phyloP scores from a whole-genome alignment of 2,329 filamentous ascomycete genomes.

The Hypoxylon sp. region DNA sequence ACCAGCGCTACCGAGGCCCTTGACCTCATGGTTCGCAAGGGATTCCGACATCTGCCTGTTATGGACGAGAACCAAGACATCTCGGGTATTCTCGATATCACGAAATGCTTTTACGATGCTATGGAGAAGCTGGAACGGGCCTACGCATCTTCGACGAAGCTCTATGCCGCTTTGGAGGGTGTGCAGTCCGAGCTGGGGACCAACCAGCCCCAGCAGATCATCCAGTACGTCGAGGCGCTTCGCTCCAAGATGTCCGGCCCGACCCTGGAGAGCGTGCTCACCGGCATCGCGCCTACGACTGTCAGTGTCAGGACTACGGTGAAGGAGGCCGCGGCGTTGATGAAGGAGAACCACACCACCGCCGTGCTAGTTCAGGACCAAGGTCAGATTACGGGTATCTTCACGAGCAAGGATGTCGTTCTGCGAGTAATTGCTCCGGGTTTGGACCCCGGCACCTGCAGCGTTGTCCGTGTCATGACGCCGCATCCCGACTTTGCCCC shows the following conservation, averaged over 20 bases:
- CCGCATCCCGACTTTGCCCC: constrained; percentile 98
- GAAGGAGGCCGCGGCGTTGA: constrained; percentile 91
- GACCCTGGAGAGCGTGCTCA: constrained; percentile 92
- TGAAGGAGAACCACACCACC: constrained; percentile 99
- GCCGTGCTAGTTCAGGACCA: constrained; percentile 96
- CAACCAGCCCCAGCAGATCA: constrained; percentile 97
- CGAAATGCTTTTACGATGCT: constrained; percentile 99
- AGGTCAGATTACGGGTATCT: constrained; percentile 97
- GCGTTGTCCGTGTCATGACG: constrained; percentile 98
- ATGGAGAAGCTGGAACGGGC: constrained; percentile 99
- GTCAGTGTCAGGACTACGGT: constrained; percentile 97
- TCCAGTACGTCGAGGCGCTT: constrained; percentile 97
- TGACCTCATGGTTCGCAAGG: constrained; percentile 98
- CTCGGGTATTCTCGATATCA: constrained; percentile 96
- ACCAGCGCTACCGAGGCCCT: constrained; percentile 97
- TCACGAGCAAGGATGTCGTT: constrained; percentile 99
- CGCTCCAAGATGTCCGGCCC: constrained; percentile 97
- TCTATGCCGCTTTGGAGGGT: constrained; percentile 97
- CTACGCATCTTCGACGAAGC: constrained; percentile 96
- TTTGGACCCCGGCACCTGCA: constrained; percentile 92
- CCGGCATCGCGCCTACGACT: constrained; percentile 90
- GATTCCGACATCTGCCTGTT: constrained; percentile 95
- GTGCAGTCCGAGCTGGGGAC: constrained; percentile 97
- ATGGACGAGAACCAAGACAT: constrained; percentile 99
- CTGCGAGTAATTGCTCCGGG: constrained; percentile 97